Conservation (phyloP, 2,329 filamentous ascomycete species). For the Aspergillus ustus region DNA sequence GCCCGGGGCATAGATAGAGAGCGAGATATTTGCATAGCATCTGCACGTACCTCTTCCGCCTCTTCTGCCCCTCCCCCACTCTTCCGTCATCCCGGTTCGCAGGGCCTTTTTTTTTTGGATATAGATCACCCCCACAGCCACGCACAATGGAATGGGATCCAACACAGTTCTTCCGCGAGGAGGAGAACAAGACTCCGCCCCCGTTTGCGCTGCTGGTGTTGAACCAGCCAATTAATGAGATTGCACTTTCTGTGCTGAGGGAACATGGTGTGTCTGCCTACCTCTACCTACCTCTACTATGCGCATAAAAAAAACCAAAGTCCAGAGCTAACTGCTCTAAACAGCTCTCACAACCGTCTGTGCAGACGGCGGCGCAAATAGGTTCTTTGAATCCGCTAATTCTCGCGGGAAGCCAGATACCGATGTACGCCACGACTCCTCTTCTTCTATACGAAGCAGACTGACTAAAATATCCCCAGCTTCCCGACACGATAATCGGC, state of each 20-base stretch:
- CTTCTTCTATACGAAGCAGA: not conserved
- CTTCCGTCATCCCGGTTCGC: not conserved
- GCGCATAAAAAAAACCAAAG: too few relatives aligned
- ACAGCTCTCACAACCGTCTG: conserved; percentile 72
- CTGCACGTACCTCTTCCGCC: not conserved
- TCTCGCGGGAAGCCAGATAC: conserved; percentile 32
- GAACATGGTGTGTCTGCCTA: conserved; percentile 36
- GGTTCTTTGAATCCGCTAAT: conserved; percentile 61
- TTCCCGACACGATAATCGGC: conserved; percentile 77
- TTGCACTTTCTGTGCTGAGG: conserved; percentile 43
- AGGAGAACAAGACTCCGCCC: conserved; percentile 28
- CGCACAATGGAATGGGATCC: conserved; percentile 42
- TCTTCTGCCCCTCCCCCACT: not conserved
- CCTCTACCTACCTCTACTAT: not conserved
- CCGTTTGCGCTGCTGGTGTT: conserved; percentile 61
- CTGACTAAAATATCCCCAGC: conserved; percentile 36
- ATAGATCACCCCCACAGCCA: not conserved
- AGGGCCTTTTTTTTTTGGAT: not conserved
- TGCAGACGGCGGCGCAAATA: conserved; percentile 90
- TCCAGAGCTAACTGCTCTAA: not conserved
- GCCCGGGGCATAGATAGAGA: not conserved
- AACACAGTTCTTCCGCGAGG: conserved; percentile 43
- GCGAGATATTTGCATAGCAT: not conserved
- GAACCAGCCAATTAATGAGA: conserved; percentile 63
- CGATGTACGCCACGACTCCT: conserved; percentile 33